Conservation (phyloP, 768 basidiomycete genomes). For the Boletus reticuloceps region DNA sequence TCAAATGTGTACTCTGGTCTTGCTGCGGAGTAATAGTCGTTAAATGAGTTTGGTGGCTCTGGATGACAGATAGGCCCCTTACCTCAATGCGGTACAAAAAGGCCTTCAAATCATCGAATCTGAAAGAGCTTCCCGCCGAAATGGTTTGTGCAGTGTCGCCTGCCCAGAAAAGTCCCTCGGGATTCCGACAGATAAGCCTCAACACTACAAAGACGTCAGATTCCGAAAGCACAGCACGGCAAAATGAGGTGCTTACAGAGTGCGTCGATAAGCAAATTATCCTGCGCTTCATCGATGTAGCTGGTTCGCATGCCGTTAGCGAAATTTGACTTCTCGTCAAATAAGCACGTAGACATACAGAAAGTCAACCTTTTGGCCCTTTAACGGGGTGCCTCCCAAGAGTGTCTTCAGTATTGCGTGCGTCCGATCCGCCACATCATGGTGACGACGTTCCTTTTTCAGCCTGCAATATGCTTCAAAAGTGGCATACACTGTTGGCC, state of each 20-base stretch:
- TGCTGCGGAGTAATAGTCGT: constrained; percentile 13
- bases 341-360: constrained; percentile 40
- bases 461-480: constrained; percentile 51
- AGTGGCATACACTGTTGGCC: constrained; percentile 48
- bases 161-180: constrained; percentile 72
- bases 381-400: constrained; percentile 23
- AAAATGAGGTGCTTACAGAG: constrained; percentile 39
- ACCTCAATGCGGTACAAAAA: constrained; percentile 66
- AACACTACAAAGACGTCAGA: constrained; percentile 45
- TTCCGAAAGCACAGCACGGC: background rate
- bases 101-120: constrained; percentile 69
- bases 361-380: constrained; percentile 49
- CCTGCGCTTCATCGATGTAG: constrained; percentile 75
- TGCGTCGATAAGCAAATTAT: constrained; percentile 65
- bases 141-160: constrained; percentile 83
- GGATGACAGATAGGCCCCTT: background rate
- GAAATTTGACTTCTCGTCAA: too few species aligned
- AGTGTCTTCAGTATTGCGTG: constrained; percentile 46
- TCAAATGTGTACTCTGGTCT: constrained; percentile 13
- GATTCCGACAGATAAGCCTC: constrained; percentile 58
- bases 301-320: constrained; percentile 22
- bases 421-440: constrained; percentile 64
- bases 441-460: constrained; percentile 42
- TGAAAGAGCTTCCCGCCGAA: constrained; percentile 66
- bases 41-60: background rate